Percentiles rank a stretch among this genome's conserved stretches.
Evolutionary conservation across 2,329 filamentous ascomycete species (phyloP).

Genomic region (Beauveria pseudobassiana): DNA sequence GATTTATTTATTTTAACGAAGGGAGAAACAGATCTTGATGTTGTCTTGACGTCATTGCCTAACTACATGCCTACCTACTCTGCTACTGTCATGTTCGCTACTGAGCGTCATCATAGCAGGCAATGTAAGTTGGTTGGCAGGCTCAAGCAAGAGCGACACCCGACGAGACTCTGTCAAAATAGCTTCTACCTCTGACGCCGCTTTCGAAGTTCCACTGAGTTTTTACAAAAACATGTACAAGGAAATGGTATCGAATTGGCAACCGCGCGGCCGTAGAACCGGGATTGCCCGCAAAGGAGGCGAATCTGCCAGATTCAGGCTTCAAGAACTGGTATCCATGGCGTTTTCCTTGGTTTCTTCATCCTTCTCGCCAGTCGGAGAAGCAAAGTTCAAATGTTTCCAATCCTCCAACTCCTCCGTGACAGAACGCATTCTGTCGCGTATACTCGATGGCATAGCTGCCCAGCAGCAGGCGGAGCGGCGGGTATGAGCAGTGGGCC

Average conservation of each 20-base stretch:
- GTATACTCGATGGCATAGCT: slow-evolving; percentile 93
- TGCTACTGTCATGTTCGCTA: too few relatives aligned
- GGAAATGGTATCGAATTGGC: not conserved
- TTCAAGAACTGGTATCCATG: slow-evolving; percentile 10
- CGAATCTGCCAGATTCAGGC: not conserved
- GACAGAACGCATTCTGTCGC: slow-evolving; percentile 80
- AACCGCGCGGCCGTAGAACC: not conserved
- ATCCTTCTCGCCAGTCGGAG: slow-evolving; percentile 7
- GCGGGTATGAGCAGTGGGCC: slow-evolving; percentile 90
- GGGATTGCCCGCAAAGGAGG: not conserved
- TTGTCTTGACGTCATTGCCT: not conserved
- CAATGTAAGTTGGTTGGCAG: too few relatives aligned
- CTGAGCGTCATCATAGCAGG: too few relatives aligned
- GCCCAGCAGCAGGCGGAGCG: slow-evolving; percentile 75
- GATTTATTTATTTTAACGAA: not conserved
- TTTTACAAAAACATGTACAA: too few relatives aligned
- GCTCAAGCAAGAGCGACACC: too few relatives aligned
- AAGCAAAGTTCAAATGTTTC: slow-evolving; percentile 69
- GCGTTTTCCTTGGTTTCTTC: slow-evolving; percentile 2
- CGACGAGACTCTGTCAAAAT: too few relatives aligned
- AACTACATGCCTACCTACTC: too few relatives aligned
- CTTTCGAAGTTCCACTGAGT: too few relatives aligned
- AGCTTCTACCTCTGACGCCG: too few relatives aligned
- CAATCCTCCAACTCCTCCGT: slow-evolving; percentile 94
- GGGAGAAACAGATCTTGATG: not conserved